A percentile compares a stretch with the other conserved stretches of the same genome.
phyloP scores from a whole-genome alignment of 1,139 yeast species.

The Blastobotrys indianensis region DNA sequence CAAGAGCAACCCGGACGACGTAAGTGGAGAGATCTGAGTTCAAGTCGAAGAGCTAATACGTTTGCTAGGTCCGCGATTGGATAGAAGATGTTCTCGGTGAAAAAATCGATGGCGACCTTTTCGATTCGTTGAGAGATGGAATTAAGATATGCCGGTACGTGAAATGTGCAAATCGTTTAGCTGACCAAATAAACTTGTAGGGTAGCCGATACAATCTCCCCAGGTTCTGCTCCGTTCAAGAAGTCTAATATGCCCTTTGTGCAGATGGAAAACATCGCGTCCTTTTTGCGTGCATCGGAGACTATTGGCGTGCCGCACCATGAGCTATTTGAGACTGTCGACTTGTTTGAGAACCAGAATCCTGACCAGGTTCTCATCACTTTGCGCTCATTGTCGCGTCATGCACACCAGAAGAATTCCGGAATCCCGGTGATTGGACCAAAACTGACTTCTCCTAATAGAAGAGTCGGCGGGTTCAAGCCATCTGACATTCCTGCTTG shows the following conservation, averaged over 20 bases:
- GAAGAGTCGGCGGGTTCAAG: constrained; percentile 29
- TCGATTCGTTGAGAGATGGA: constrained; percentile 61
- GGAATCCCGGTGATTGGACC: constrained; percentile 49
- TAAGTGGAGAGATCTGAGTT: not conserved
- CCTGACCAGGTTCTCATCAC: constrained; percentile 74
- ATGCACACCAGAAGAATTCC: constrained; percentile 46
- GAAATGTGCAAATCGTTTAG: constrained; percentile 2
- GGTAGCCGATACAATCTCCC: constrained; percentile 37
- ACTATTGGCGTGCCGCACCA: constrained; percentile 70
- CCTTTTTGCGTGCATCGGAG: constrained; percentile 55
- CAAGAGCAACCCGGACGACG: constrained; percentile 1
- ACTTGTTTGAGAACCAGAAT: constrained; percentile 65
- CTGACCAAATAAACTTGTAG: constrained; percentile 19
- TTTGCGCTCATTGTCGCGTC: constrained; percentile 65
- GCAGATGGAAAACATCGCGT: constrained; percentile 82
- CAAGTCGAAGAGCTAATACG: not conserved
- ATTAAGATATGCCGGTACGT: constrained; percentile 53
- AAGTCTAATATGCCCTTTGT: constrained; percentile 75
- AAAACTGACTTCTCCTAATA: constrained; percentile 28
- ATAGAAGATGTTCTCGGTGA: constrained; percentile 25
- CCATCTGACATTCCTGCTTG: constrained; percentile 40
- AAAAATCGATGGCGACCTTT: constrained; percentile 30
- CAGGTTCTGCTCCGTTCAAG: constrained; percentile 47
- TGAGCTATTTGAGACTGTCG: constrained; percentile 79
- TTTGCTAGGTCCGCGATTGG: constrained; percentile 25